Conservation (phyloP, 805 yeast genomes). For the Tetrapisispora fleetii region DNA sequence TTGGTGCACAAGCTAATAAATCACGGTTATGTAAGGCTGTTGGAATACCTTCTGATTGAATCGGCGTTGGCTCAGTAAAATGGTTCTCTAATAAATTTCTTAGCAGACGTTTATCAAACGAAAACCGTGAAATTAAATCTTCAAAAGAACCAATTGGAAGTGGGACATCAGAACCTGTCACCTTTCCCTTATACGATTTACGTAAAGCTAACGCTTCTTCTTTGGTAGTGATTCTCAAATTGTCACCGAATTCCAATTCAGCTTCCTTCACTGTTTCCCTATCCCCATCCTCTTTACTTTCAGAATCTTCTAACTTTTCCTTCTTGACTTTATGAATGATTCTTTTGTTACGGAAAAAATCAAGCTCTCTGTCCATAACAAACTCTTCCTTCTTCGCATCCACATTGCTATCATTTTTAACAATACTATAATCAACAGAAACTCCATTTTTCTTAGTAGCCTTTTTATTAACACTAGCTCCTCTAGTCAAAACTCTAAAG, state of each 20-base stretch:
- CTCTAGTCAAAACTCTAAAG: conserved; percentile 74
- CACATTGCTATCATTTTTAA: conserved; percentile 10
- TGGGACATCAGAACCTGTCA: conserved; percentile 81
- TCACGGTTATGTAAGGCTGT: conserved; percentile 60
- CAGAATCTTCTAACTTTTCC: conserved; percentile 21
- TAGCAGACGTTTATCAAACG: conserved; percentile 44
- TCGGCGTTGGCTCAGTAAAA: conserved; percentile 82
- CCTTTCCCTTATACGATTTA: conserved; percentile 51
- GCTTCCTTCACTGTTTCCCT: conserved; percentile 7
- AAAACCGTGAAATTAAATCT: conserved; percentile 62
- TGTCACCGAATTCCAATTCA: conserved; percentile 5
- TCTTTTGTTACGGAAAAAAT: conserved; percentile 65
- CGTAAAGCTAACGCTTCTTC: conserved; percentile 57
- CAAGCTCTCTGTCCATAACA: conserved; percentile 62
- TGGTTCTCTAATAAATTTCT: conserved; percentile 57
- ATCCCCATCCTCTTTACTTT: conserved; percentile 23
- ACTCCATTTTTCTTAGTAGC: conserved; percentile 12
- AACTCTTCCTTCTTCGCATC: conserved; percentile 31
- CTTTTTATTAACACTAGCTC: conserved; percentile 65
- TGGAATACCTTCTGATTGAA: conserved; percentile 88
- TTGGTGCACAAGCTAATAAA: conserved; percentile 89
- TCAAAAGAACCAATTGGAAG: conserved; percentile 83
- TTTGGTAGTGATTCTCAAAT: conserved; percentile 37
- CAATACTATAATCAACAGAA: conserved; percentile 13
- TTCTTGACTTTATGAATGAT: conserved; percentile 22